Percentiles rank a stretch among this genome's conserved stretches.
These are phyloP conservation scores for Botrytis fragariae DNA, from an alignment of 2,329 filamentous ascomycete species.

Conservation along the genomic window DNA sequence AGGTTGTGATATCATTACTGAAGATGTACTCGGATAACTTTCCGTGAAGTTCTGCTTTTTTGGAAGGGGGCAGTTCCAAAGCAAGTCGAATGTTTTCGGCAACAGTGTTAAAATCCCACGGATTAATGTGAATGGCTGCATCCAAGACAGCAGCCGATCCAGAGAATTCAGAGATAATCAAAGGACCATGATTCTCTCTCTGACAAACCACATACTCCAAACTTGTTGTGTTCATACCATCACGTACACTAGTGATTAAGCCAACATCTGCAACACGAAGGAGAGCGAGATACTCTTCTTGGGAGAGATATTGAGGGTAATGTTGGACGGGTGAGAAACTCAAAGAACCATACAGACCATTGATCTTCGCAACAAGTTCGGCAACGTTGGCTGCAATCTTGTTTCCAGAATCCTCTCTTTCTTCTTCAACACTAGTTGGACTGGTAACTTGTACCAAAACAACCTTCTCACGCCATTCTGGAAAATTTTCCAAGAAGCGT, in stretches of 20 bases:
- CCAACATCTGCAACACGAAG: constrained; percentile 86
- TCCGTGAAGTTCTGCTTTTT: constrained; percentile 66
- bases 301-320: constrained; percentile 87
- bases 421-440: constrained; percentile 75
- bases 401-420: constrained; percentile 71
- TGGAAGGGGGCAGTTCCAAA: constrained; percentile 68
- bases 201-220: constrained; percentile 94
- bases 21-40: constrained; percentile 81
- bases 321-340: constrained; percentile 90
- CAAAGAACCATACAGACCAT: constrained; percentile 83
- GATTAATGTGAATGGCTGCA: constrained; percentile 93
- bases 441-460: constrained; percentile 95
- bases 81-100: constrained; percentile 80
- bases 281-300: constrained; percentile 92
- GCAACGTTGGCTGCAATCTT: constrained; percentile 87
- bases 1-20: constrained; percentile 79
- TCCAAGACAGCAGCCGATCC: constrained; percentile 84
- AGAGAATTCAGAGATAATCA: constrained; percentile 96
- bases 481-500: constrained; percentile 83
- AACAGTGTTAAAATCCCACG: constrained; percentile 85
- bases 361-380: constrained; percentile 86
- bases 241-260: constrained; percentile 90
- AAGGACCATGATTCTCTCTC: constrained; percentile 77
- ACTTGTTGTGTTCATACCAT: constrained; percentile 97
- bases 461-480: constrained; percentile 88